Evolutionary conservation across 108 stramenopile species (phyloP).

Genomic region (Nitzschia putrida): DNA sequence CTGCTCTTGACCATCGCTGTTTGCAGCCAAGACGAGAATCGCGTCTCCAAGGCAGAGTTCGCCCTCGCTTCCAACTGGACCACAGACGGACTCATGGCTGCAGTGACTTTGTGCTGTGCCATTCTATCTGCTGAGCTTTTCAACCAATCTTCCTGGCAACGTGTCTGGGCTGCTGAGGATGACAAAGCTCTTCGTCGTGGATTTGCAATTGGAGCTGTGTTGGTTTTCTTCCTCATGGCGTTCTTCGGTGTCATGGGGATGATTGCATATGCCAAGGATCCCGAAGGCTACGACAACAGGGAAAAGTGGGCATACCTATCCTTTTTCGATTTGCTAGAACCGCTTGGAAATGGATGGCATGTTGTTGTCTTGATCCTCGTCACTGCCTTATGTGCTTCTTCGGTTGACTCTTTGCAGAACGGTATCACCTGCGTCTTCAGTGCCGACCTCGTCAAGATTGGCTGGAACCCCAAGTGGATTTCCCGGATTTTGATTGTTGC

Average conservation of each 20-base stretch:
- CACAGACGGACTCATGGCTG: conserved; percentile 60
- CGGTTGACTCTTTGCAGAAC: too few species aligned
- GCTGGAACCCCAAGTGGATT: too few species aligned
- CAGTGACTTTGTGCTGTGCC: conserved; percentile 69
- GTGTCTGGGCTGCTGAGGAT: conserved; percentile 78
- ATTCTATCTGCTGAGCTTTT: conserved; percentile 73
- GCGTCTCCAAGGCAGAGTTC: conserved; percentile 58
- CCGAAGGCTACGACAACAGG: conserved; percentile 53
- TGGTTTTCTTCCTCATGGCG: conserved; percentile 76
- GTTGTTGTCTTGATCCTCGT: conserved; percentile 63
- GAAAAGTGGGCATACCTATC: conserved; percentile 67
- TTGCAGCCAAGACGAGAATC: conserved; percentile 50
- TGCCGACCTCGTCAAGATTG: too few species aligned
- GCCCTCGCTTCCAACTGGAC: conserved; percentile 67
- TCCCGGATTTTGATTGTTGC: too few species aligned
- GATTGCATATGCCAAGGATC: conserved; percentile 77
- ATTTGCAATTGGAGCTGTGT: conserved; percentile 52
- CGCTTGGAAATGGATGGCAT: conserved; percentile 65
- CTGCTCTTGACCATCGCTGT: too few species aligned
- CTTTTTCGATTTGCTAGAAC: conserved; percentile 71
- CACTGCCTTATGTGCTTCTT: conserved; percentile 65
- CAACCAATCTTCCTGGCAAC: conserved; percentile 75
- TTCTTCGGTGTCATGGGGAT: conserved; percentile 88
- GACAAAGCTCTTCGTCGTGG: conserved; percentile 53
- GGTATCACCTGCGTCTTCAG: too few species aligned